Evolutionary conservation across 495 filamentous ascomycete species (phyloP).

Genomic region (Chaetomium tenue): DNA sequence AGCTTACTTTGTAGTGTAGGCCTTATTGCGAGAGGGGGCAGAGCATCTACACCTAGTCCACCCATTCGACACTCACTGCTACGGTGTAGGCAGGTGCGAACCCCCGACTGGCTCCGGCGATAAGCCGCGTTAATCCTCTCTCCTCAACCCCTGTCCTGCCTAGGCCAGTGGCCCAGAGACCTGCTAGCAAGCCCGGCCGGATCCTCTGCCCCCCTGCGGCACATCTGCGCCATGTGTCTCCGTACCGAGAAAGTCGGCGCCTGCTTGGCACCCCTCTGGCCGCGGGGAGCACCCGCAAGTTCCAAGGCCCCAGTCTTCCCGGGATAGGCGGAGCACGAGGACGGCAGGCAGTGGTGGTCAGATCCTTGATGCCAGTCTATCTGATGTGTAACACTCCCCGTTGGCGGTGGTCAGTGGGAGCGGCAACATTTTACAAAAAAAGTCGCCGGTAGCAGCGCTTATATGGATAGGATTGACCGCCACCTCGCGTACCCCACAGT

Average conservation of each 20-base stretch:
- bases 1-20: too few species aligned
- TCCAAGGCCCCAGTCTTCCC: not conserved
- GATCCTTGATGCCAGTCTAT: not conserved
- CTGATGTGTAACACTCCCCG: not conserved
- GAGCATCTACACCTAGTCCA: not conserved
- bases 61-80: not conserved
- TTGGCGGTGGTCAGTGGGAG: not conserved
- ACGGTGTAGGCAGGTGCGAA: not conserved
- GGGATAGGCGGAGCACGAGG: not conserved
- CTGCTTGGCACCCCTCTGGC: conserved; percentile 10
- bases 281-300: not conserved
- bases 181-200: not conserved
- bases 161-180: too few species aligned
- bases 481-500: not conserved
- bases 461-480: conserved; percentile 21
- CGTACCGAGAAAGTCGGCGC: conserved; percentile 7
- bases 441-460: conserved; percentile 7
- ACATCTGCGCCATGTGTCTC: not conserved
- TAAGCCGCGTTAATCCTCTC: not conserved
- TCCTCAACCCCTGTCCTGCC: not conserved
- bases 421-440: not conserved
- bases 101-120: not conserved
- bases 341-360: not conserved
- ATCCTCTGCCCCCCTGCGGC: conserved; percentile 16
- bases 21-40: too few species aligned